A percentile compares a stretch with the other conserved stretches of the same genome.
Conservation (phyloP, 2,329 filamentous ascomycete species). For the Pestalotiopsis sp. region DNA sequence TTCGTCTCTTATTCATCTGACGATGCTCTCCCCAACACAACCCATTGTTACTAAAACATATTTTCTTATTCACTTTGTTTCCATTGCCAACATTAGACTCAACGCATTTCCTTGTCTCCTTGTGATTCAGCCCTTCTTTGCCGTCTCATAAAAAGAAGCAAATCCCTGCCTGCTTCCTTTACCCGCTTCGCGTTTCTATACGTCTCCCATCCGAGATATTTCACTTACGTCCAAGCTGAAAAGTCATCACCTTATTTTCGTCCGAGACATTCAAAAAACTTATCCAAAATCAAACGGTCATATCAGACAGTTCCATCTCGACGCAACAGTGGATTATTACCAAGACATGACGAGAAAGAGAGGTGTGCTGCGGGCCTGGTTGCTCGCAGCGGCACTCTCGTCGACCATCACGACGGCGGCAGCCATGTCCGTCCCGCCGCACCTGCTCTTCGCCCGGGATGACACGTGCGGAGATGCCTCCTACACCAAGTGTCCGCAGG, state of each 20-base stretch:
- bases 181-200: conserved; percentile 3
- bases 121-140: conserved; percentile 22
- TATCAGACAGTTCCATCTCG: neutral
- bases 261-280: neutral
- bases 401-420: conserved; percentile 35
- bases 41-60: conserved; percentile 21
- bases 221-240: neutral
- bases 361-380: conserved; percentile 35
- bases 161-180: conserved; percentile 13
- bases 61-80: conserved; percentile 21
- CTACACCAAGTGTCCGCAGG: conserved; percentile 54
- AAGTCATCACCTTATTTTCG: neutral
- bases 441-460: conserved; percentile 44
- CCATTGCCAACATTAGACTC: conserved; percentile 16
- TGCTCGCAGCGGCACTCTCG: conserved; percentile 39
- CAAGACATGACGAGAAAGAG: conserved; percentile 31
- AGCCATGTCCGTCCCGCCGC: conserved; percentile 39
- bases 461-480: conserved; percentile 50
- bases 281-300: neutral
- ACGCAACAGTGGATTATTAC: neutral
- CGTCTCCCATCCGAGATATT: conserved; percentile 3
- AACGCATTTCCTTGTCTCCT: conserved; percentile 28
- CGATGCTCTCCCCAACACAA: conserved; percentile 11
- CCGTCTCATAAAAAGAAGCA: neutral
- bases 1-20: neutral